phyloP scores from a whole-genome alignment of 129 eudicot species.

The carrot (Daucus carota) region DNA sequence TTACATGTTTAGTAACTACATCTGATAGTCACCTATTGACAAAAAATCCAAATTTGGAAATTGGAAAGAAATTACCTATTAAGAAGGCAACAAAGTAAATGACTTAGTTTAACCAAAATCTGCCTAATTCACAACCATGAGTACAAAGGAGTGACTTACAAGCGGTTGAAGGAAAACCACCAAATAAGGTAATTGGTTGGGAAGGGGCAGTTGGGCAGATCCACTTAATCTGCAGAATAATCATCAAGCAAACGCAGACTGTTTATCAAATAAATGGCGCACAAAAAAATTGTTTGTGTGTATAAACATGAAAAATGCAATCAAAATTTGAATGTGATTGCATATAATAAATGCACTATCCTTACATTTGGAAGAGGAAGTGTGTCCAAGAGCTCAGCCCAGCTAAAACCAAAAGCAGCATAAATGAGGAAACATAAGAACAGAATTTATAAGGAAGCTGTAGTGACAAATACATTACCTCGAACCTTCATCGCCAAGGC shows the following conservation, averaged over 20 bases:
- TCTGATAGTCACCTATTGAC: neutral
- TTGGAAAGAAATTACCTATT: neutral
- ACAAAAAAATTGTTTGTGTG: neutral
- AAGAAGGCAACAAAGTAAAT: neutral
- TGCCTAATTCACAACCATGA: neutral
- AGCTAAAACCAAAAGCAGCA: slow-evolving; percentile 42
- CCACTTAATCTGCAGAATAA: slow-evolving; percentile 77
- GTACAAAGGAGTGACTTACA: slow-evolving; percentile 42
- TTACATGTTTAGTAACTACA: neutral
- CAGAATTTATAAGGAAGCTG: neutral
- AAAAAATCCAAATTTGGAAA: neutral
- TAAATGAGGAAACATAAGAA: neutral
- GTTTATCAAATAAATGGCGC: neutral
- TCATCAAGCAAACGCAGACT: neutral
- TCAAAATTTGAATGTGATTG: neutral
- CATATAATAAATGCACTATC: neutral
- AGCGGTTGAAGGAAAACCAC: slow-evolving; percentile 91
- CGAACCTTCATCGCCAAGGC: slow-evolving; percentile 77
- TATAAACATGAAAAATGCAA: neutral
- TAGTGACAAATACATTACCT: slow-evolving; percentile 30
- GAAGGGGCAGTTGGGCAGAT: slow-evolving; percentile 96
- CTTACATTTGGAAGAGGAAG: slow-evolving; percentile 87
- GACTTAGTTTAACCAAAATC: neutral
- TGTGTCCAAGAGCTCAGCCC: slow-evolving; percentile 87
- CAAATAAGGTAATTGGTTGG: slow-evolving; percentile 74